Evolutionary conservation across 805 yeast species (phyloP).

Genomic region (Ogataea haglerorum): DNA sequence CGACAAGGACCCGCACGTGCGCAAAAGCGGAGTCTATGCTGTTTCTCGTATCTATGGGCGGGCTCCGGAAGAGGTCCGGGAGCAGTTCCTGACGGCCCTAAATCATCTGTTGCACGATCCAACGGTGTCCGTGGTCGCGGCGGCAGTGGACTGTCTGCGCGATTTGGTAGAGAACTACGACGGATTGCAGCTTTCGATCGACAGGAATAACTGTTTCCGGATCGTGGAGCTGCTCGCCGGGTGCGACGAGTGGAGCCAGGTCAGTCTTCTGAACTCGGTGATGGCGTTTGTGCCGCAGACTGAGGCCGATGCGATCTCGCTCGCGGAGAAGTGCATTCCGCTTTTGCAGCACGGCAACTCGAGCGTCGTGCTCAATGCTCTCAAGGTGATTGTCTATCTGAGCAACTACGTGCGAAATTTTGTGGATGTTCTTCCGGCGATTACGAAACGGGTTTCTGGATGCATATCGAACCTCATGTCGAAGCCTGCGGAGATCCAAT

Average conservation of each 20-base stretch:
- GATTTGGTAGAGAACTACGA: slow-evolving; percentile 59
- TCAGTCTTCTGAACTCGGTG: slow-evolving; percentile 60
- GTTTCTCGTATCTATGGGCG: slow-evolving; percentile 64
- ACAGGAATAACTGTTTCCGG: slow-evolving; percentile 42
- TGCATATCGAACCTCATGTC: slow-evolving; percentile 66
- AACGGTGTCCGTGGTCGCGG: slow-evolving; percentile 60
- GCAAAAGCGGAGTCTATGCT: slow-evolving; percentile 67
- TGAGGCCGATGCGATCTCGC: slow-evolving; percentile 57
- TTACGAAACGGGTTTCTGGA: slow-evolving; percentile 59
- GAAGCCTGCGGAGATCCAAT: slow-evolving; percentile 81
- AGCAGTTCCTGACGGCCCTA: slow-evolving; percentile 44
- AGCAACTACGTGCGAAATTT: slow-evolving; percentile 65
- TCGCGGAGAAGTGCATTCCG: slow-evolving; percentile 66
- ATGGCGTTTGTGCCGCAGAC: slow-evolving; percentile 69
- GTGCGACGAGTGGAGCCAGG: slow-evolving; percentile 73
- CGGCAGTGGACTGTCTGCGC: slow-evolving; percentile 65
- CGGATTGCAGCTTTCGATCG: slow-evolving; percentile 50
- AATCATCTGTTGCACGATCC: slow-evolving; percentile 54
- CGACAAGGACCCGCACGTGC: slow-evolving; percentile 55
- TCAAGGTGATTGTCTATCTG: slow-evolving; percentile 67
- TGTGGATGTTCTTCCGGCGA: slow-evolving; percentile 50
- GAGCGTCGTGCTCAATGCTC: slow-evolving; percentile 73
- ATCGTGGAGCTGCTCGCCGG: slow-evolving; percentile 38
- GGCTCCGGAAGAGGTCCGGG: slow-evolving; percentile 43
- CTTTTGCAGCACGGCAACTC: slow-evolving; percentile 77